Evolutionary conservation across 176 grass and related monocot species (phyloP).

Genomic region (Eragrostis curvula): DNA sequence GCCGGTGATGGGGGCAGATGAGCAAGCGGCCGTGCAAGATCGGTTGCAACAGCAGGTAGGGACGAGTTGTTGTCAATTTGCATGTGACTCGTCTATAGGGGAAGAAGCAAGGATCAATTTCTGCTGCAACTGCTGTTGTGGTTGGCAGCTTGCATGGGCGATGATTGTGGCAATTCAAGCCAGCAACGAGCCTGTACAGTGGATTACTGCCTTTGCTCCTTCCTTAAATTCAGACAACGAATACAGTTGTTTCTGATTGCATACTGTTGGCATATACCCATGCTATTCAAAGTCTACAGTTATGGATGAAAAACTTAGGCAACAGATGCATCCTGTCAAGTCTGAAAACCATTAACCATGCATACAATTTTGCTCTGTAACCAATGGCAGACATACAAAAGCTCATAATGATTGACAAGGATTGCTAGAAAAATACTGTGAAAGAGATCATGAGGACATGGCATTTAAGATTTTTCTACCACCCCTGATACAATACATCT

Average conservation of each 20-base stretch:
- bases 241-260: not conserved
- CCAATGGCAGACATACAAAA: not conserved
- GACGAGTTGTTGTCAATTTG: not conserved
- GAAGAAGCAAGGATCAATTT: not conserved
- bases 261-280: not conserved
- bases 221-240: not conserved
- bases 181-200: too few relatives aligned
- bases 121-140: too few relatives aligned
- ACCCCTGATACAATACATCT: not conserved
- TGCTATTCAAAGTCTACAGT: not conserved
- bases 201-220: not conserved
- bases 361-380: not conserved
- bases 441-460: not conserved
- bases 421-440: not conserved
- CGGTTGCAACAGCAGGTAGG: not conserved
- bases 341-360: not conserved
- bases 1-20: constrained; percentile 17
- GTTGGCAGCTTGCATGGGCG: too few relatives aligned
- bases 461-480: not conserved
- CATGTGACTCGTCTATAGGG: not conserved
- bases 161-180: too few relatives aligned
- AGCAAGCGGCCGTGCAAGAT: not conserved
- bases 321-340: not conserved
- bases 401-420: not conserved
- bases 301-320: not conserved